These are phyloP conservation scores for Pichia sorboxylosa DNA, from an alignment of 1,139 yeast genomes.

Conservation along the genomic window DNA sequence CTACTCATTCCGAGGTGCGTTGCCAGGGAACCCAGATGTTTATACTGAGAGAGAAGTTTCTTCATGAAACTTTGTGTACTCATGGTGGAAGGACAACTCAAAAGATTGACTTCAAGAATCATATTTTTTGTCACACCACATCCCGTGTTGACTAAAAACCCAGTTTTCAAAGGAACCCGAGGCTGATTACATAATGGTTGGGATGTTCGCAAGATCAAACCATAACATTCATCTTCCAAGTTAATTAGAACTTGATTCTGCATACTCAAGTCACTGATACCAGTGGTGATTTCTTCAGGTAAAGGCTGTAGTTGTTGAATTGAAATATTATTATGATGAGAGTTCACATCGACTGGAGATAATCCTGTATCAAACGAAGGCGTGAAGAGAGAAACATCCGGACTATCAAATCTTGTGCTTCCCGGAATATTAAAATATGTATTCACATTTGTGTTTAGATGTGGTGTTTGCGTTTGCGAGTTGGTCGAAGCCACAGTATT, in stretches of 20 bases:
- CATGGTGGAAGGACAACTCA: slow-evolving; percentile 61
- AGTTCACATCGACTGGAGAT: slow-evolving; percentile 23
- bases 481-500: slow-evolving; percentile 19
- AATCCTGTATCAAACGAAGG: slow-evolving; percentile 20
- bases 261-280: slow-evolving; percentile 10
- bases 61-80: slow-evolving; percentile 45
- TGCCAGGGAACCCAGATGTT: slow-evolving; percentile 37
- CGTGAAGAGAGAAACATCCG: slow-evolving; percentile 14
- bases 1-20: slow-evolving; percentile 32
- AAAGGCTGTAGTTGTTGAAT: slow-evolving; percentile 10
- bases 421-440: too few species aligned
- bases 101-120: slow-evolving; percentile 44
- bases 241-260: slow-evolving; percentile 34
- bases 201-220: slow-evolving; percentile 48
- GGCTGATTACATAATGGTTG: slow-evolving; percentile 61
- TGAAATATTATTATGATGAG: slow-evolving; percentile 8
- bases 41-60: slow-evolving; percentile 52
- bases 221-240: slow-evolving; percentile 46
- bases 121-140: slow-evolving; percentile 19
- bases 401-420: slow-evolving; percentile 12
- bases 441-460: slow-evolving; percentile 1
- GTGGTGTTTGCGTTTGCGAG: slow-evolving; percentile 18
- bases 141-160: slow-evolving; percentile 43
- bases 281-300: slow-evolving; percentile 4
- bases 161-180: slow-evolving; percentile 58